Evolutionary conservation across 208 protist species (phyloP), one percentile per base, ranked within the genome.

Genomic region (Trypanosoma congolense): DNA sequence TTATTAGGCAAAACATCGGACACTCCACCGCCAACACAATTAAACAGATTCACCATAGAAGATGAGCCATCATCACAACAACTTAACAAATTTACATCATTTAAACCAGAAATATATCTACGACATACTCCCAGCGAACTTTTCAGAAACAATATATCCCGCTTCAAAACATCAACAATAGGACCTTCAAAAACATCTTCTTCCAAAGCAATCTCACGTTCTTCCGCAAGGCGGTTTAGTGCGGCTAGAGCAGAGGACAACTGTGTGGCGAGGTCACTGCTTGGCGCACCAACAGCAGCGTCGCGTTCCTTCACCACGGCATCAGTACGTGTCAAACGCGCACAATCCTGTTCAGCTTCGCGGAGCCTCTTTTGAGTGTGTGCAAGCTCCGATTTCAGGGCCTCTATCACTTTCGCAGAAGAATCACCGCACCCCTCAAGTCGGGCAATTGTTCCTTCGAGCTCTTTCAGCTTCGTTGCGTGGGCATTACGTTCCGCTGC

Each of bases 61-160:
- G n/a, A n/a, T n/a, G n/a, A n/a, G n/a, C n/a, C n/a, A n/a, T n/a
- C n/a, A n/a, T n/a, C n/a, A n/a, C 25, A 30, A 55, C 30, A 16
- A 24, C 10, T 19, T 41, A 35, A 22, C 19, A 16, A 35, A 24
- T 41, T 6, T 24, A 41, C 30, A 24, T 41, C 31, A 25, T 55
- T 35, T 40, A 55, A 55, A 30, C 5, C 24, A 33, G 0, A 38
- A 38, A 38, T 6, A 38, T 38, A 62, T 50, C 16, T 38, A 29
- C 12, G 40, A 52, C 14, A 78, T 21, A 22, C 65, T 56, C 16
- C 51, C 43, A 28, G 69, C 65, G 25, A 75, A 28, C 26, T 71
- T 36, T 5, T 24, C 28, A 41, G 30, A 38, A 38, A 38, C 33
- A 38, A 6, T n/a, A n/a, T n/a, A n/a, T n/a, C n/a, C n/a, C n/a